Evolutionary conservation across 805 yeast genomes (phyloP).

Genomic region (Cyberlindnera samutprakarnensis): DNA sequence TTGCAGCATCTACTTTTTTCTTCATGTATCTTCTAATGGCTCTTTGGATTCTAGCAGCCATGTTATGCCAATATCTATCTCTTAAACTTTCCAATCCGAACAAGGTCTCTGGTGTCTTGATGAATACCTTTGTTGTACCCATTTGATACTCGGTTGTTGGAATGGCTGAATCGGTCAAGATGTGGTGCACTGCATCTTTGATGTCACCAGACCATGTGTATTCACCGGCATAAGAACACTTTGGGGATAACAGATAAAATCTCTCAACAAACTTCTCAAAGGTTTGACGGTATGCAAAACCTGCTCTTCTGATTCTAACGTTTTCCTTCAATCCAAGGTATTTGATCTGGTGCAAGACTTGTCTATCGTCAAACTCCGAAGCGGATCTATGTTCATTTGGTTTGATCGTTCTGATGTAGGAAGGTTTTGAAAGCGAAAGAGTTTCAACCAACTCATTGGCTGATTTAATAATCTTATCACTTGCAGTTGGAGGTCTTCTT

Average conservation of each 20-base stretch:
- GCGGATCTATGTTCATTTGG: constrained; percentile 94
- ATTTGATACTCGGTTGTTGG: constrained; percentile 80
- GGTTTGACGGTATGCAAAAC: constrained; percentile 95
- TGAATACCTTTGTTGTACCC: constrained; percentile 88
- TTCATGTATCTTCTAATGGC: constrained; percentile 87
- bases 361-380: constrained; percentile 77
- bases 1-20: constrained; percentile 82
- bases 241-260: constrained; percentile 78
- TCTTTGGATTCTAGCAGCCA: constrained; percentile 96
- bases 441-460: constrained; percentile 90
- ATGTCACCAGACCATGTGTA: constrained; percentile 58
- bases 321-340: constrained; percentile 95
- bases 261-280: constrained; percentile 95
- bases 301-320: constrained; percentile 96
- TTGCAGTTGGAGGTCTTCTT: constrained; percentile 91
- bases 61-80: constrained; percentile 95
- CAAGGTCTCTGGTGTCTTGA: constrained; percentile 93
- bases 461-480: constrained; percentile 86
- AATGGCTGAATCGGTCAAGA: constrained; percentile 54
- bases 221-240: constrained; percentile 89
- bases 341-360: constrained; percentile 92
- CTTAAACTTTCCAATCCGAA: constrained; percentile 95
- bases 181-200: constrained; percentile 44
- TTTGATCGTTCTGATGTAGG: constrained; percentile 94
- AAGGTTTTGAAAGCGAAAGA: constrained; percentile 83